Base-by-base conservation (phyloP, 2,329 filamentous ascomycete species). In the Botrytis tulipae region DNA sequence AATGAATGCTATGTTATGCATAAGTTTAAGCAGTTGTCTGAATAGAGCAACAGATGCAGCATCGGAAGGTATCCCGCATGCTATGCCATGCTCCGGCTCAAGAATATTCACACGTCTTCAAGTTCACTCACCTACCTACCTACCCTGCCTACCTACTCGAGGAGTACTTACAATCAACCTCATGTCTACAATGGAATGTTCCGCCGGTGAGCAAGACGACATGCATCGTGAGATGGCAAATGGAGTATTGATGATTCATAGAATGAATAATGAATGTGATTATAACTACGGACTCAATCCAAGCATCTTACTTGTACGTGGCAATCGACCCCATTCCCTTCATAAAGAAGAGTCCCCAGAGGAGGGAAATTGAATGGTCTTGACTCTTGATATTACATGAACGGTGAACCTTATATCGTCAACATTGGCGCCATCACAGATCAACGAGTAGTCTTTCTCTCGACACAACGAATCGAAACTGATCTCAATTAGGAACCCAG, bases 211-310 rank as follows among this genome's bases (percentile, higher is more conserved):
- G 60, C n/a, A 46, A 71, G 20, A 40, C 60, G 20, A 40, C 60
- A 61, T 65, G 70, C 70, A 71, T 71, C 46, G 59, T 71, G 70
- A 54, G 70, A 71, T 71, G 70, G 59, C 70, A 54, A n/a, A 22
- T 16, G 44, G n/a, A 69, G 48, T 20, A 16, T 29, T 8, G 29
- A 32, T 61, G 51, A 54, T 54, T n/a, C 51, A 54, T 16, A 16
- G 59, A 40, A 61, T 48, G 35, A 57, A 67, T 40, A 35, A 25
- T 25, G 18, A 35, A 25, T 25, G 18, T 10, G 25, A 40, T 6
- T 32, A 37, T n/a, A 18, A 18, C 42, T 18, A 44, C 44, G 7
- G 18, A 65, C 42, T 44, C 37, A 8, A 22, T 67, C 44, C 29
- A 29, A 14, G 14, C 25, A 18, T 40, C 20, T 16, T 25, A 48